Evolutionary conservation across 2,329 filamentous ascomycete genomes (phyloP), one percentile per base, ranked within the genome.

Genomic region (Fusarium praegraminearum): DNA sequence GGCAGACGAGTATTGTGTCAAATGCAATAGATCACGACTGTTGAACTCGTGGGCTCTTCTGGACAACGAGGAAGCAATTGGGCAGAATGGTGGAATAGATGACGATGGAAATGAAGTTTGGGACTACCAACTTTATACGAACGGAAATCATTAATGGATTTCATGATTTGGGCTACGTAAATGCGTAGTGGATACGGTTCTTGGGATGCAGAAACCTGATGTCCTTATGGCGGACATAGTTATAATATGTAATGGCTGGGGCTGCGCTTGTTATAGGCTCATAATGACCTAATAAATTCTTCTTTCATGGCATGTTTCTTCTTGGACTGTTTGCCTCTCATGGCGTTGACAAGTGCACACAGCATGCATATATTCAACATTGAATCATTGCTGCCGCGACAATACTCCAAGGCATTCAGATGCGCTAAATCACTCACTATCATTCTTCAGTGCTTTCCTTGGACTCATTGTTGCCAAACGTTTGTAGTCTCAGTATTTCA

Each of bases 1-100:
- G 40, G 7, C 2, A 10, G 3, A 43, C 15, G 2, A n/a, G 3
- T n/a, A 1, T 5, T 28, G 41, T 5, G 2, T 4, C 3, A 1
- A 1, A 5, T 45, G 41, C 41, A 5, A 10, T 2, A 2, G 7
- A n/a, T n/a, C 9, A 8, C 41, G 41, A 28, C 10, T 28, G 16
- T 3, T 2, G 4, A 7, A 44, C 2, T n/a, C 41, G 10, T 4
- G 3, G 5, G 41, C 41, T 7, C 7, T 44, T 2, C n/a, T 9
- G 0, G 1, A 7, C 28, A 4, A 3, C 7, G 11, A 7, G 10
- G 2, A n/a, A 13, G 3, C 7, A 7, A 18, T 45, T 30, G 43
- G 26, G 11, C 7, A 8, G 3, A 28, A 30, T 44, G 6, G 10
- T 30, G 43, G 43, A 12, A 3, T 7, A 2, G 10, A 44, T n/a